Base-by-base conservation (phyloP, 2,329 filamentous ascomycete species). In the Scorias spongiosa region DNA sequence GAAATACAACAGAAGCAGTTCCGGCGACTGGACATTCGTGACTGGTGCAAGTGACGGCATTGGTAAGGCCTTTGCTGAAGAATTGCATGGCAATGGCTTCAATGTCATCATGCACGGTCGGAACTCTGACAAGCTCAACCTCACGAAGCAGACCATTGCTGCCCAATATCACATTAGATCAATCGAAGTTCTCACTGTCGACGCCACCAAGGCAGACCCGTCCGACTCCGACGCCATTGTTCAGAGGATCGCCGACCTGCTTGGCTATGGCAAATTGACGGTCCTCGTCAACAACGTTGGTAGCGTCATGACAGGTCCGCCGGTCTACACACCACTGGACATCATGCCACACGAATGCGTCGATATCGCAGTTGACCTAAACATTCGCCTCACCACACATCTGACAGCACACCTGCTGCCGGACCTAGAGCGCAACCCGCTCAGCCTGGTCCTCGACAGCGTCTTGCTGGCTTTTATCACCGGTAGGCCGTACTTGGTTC, bases 91-190 rank as follows among this genome's bases (percentile, higher is more conserved):
- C 0, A 59, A 58, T 12, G 71, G 72, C 39, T 76, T 77, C 65
- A 72, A 75, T 50, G 63, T 79, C 29, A 61, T 77, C 12, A 53
- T 78, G 8, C 74, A 78, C 48, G 74, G 75, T 14, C 68, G 72
- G 30, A 74, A 73, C 46, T 48, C 51, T 2, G 48, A 57, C 2
- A 77, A 76, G 50, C 63, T 78, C 2, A 52, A 63, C 2, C 44
- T 44, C 1, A 58, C 71, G n/a, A 54, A 61, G 14, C 43, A 53
- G 1, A 55, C 64, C 18, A 63, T 78, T 1, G 47, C 54, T 1
- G 12, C 51, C 1, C 46, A 57, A 8, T 66, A 65, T 45, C 71
- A 72, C 1, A 30, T 48, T 1, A 54, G 59, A 12, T 54, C 58
- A 20, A 64, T 71, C 43, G 58, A 61, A 26, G 55, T 58, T 38